Percentiles rank a stretch among this genome's conserved stretches.
Evolutionary conservation across 2,329 filamentous ascomycete genomes (phyloP).

Genomic region (Claviceps digitariae): DNA sequence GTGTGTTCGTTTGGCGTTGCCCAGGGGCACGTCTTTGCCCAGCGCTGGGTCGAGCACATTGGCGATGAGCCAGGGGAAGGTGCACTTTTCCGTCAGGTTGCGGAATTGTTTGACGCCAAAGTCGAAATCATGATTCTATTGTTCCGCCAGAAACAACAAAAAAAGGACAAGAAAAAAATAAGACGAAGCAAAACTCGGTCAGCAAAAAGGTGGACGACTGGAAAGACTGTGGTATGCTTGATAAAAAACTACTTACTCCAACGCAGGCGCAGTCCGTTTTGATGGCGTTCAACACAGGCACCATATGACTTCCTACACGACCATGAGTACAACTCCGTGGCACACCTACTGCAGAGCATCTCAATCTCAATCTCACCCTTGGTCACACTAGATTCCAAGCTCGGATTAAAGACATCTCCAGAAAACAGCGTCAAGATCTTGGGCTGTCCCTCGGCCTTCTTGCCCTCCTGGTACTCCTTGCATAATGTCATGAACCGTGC

Average conservation of each 20-base stretch:
- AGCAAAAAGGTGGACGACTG: not conserved
- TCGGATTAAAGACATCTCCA: slow-evolving; percentile 86
- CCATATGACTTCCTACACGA: slow-evolving; percentile 60
- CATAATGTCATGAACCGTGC: slow-evolving; percentile 68
- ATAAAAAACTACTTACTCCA: slow-evolving; percentile 43
- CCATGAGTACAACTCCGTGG: not conserved
- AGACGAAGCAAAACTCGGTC: not conserved
- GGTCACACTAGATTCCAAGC: slow-evolving; percentile 75
- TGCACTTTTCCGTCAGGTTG: slow-evolving; percentile 58
- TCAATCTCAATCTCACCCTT: slow-evolving; percentile 44
- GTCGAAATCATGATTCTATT: slow-evolving; percentile 78
- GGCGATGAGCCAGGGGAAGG: slow-evolving; percentile 80
- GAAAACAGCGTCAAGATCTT: slow-evolving; percentile 70
- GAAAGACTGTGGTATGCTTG: not conserved
- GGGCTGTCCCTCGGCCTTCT: slow-evolving; percentile 48
- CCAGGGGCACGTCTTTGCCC: slow-evolving; percentile 61
- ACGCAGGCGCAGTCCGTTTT: slow-evolving; percentile 71
- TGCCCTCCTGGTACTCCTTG: slow-evolving; percentile 56
- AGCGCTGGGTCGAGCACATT: slow-evolving; percentile 78
- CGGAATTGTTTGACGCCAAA: slow-evolving; percentile 76
- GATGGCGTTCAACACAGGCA: slow-evolving; percentile 66
- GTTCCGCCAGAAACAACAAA: not conserved
- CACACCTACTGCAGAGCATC: too few relatives aligned
- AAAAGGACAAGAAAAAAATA: not conserved
- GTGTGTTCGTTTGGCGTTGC: slow-evolving; percentile 58